Conservation (phyloP, 2,329 filamentous ascomycete genomes). For the Nemania abortiva region DNA sequence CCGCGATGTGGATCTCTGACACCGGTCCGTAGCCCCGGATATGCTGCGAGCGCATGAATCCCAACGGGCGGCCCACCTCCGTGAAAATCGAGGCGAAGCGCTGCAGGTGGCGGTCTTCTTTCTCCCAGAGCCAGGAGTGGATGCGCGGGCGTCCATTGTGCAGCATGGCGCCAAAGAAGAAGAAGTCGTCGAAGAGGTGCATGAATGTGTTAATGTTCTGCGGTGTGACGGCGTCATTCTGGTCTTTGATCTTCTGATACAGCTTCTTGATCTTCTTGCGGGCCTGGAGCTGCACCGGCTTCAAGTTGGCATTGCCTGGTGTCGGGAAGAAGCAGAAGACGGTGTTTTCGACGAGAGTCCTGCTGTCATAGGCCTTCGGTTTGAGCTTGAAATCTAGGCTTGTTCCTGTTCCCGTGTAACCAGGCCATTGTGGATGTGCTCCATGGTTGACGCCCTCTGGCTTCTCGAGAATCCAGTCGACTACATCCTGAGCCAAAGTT, state of each 20-base stretch:
- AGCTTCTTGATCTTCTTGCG: background rate
- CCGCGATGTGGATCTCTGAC: conserved; percentile 9
- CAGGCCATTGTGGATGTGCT: conserved; percentile 23
- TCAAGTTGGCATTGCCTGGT: conserved; percentile 3
- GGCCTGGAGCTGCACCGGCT: conserved; percentile 8
- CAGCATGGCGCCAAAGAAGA: conserved; percentile 26
- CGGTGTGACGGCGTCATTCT: background rate
- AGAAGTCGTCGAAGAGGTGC: conserved; percentile 24
- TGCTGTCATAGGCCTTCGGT: background rate
- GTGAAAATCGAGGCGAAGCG: background rate
- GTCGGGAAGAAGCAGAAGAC: conserved; percentile 5
- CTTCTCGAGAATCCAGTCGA: background rate
- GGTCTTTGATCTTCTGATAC: background rate
- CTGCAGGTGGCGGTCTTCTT: background rate
- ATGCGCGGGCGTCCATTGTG: background rate
- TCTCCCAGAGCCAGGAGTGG: background rate
- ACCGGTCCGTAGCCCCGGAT: conserved; percentile 3
- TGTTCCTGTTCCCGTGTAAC: background rate
- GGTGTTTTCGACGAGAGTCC: conserved; percentile 16
- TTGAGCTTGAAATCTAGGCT: conserved; percentile 12
- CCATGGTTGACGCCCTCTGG: background rate
- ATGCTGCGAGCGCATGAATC: background rate
- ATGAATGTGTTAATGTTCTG: background rate
- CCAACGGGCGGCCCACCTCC: background rate
- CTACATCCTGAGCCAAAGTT: background rate